Base-by-base conservation (phyloP, 345 rosid genomes). In the Dipteronia sinensis region DNA sequence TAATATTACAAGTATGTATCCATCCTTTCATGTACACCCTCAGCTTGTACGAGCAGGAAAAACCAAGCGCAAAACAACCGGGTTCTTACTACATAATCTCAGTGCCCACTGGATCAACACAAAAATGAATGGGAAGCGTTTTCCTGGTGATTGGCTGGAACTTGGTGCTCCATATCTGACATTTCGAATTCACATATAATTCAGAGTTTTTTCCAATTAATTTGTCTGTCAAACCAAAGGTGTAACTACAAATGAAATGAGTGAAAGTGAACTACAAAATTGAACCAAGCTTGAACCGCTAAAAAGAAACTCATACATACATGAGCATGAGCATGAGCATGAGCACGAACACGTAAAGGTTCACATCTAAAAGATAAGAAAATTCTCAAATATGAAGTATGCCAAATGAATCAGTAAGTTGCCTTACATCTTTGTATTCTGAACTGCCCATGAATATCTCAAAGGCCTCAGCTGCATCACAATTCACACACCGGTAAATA, bases 71-170 rank as follows among this genome's bases (percentile, higher is more conserved):
- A 75, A 61, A 74, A 71, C 12, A 47, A 70, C n/a, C 59, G 49
- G 64, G 68, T 69, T 34, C 65, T 71, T 63, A 19, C 86, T 92
- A 95, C 97, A 95, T 93, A 77, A 93, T 71, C 81, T 95, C 93
- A 3, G 88, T 85, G 71, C 98, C 94, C 31, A 91, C 93, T 0
- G 98, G 98, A 85, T 95, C 92, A 74, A 95, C 90, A 51, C 91
- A 83, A 81, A 86, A 92, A 82, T 90, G 90, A 75, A 93, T 55
- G 12, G 82, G 73, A 81, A 88, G 77, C 10, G 82, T 65, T 81
- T 82, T 91, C 82, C 66, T 81, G 73, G 84, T 76, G 72, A 90
- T 83, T 17, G 79, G 83, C 82, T 85, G 85, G 62, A 95, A 89
- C 47, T 89, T 87, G 76, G 85, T 84, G 80, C 81, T 86, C 98